phyloP scores from a whole-genome alignment of 768 basidiomycete species.

The Panaeolus papilionaceus region DNA sequence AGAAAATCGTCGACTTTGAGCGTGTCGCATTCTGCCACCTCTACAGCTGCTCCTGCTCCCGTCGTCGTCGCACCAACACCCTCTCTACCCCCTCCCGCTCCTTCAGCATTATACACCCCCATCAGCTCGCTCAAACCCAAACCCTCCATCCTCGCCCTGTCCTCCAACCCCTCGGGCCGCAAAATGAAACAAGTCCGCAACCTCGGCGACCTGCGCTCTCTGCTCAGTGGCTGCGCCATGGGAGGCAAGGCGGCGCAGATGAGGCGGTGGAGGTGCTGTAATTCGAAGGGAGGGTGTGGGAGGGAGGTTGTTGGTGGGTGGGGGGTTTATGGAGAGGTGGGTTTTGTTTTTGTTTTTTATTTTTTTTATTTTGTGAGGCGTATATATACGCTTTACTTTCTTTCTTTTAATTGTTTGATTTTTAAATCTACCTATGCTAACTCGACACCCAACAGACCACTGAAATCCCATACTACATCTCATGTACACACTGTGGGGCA shows the following conservation, averaged over 20 bases:
- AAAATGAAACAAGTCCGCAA: slow-evolving; percentile 5
- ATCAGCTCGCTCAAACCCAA: slow-evolving; percentile 4
- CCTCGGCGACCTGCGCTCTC: not conserved
- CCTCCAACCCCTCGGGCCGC: not conserved
- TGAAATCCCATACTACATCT: slow-evolving; percentile 11
- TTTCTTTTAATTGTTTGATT: not conserved
- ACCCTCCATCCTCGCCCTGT: not conserved
- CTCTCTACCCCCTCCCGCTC: not conserved
- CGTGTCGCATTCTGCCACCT: not conserved
- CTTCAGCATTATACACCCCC: not conserved
- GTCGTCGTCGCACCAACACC: not conserved
- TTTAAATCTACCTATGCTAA: not conserved
- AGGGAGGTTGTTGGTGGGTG: slow-evolving; percentile 1
- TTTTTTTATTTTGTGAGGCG: not conserved
- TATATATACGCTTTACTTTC: not conserved
- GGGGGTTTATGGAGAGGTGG: slow-evolving; percentile 13
- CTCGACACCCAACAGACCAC: not conserved
- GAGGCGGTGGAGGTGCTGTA: not conserved
- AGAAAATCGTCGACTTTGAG: not conserved
- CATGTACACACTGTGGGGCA: not conserved
- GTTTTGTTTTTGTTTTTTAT: not conserved
- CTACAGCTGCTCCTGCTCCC: not conserved
- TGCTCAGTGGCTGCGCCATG: not conserved
- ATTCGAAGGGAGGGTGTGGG: slow-evolving; percentile 6
- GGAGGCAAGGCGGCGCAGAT: slow-evolving; percentile 9